These are phyloP conservation scores for Sugiyamaella castrensis DNA, from an alignment of 1,139 yeast genomes.

Conservation along the genomic window DNA sequence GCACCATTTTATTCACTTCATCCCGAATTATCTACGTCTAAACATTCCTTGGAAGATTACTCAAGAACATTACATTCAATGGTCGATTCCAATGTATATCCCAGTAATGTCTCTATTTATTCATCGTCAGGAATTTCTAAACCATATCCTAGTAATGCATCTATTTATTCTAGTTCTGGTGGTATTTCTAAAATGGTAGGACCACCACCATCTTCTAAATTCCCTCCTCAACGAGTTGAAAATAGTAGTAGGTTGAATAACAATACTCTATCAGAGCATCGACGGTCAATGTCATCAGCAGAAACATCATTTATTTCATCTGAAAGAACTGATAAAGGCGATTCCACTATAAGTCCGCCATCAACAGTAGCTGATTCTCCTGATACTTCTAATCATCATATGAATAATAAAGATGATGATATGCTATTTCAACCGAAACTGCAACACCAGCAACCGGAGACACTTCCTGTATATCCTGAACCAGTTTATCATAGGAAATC, in stretches of 20 bases:
- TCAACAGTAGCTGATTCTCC: conserved; percentile 16
- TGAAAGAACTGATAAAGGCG: conserved; percentile 7
- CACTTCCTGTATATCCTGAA: conserved; percentile 5
- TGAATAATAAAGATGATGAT: background rate
- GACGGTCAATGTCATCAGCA: conserved; percentile 1
- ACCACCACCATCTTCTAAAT: conserved; percentile 4
- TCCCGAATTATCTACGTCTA: conserved; percentile 26
- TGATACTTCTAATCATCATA: conserved; percentile 2
- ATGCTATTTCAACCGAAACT: background rate
- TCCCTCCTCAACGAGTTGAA: conserved; percentile 5
- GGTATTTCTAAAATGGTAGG: background rate
- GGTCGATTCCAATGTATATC: conserved; percentile 22
- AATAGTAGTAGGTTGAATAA: background rate
- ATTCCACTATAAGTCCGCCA: conserved; percentile 14
- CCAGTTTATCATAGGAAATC: conserved; percentile 7
- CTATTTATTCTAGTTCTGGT: conserved; percentile 17
- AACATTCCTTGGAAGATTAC: conserved; percentile 29
- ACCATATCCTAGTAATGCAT: conserved; percentile 19
- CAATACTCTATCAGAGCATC: background rate
- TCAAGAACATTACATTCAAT: conserved; percentile 24
- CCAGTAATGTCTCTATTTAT: conserved; percentile 20
- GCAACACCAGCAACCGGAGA: conserved; percentile 3
- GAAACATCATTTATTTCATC: conserved; percentile 11
- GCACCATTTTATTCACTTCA: conserved; percentile 24
- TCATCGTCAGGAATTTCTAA: conserved; percentile 10